These are phyloP conservation scores for Naumovozyma baii DNA, from an alignment of 805 yeast species.

Conservation along the genomic window DNA sequence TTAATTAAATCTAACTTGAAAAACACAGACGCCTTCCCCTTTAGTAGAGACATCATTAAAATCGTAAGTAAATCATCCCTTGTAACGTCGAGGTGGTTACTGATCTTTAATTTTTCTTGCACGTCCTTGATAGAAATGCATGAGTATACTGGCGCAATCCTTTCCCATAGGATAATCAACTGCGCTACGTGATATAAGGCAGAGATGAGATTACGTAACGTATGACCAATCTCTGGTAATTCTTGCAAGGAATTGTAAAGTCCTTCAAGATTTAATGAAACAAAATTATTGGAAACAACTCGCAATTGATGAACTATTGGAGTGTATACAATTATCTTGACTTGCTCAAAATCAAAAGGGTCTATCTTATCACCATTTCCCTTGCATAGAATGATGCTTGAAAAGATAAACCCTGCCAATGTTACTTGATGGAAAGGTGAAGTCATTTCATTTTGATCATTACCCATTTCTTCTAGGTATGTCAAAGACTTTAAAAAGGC, in stretches of 20 bases:
- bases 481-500: slow-evolving; percentile 15
- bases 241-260: slow-evolving; percentile 9
- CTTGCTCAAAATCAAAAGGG: slow-evolving; percentile 27
- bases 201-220: slow-evolving; percentile 9
- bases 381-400: slow-evolving; percentile 15
- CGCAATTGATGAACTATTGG: slow-evolving; percentile 9
- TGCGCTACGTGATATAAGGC: slow-evolving; percentile 12
- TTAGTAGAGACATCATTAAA: slow-evolving; percentile 23
- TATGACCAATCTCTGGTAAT: slow-evolving; percentile 5
- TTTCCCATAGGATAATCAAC: slow-evolving; percentile 19
- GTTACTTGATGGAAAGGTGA: slow-evolving; percentile 16
- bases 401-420: slow-evolving; percentile 17
- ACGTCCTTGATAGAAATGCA: slow-evolving; percentile 23
- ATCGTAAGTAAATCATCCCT: slow-evolving; percentile 22
- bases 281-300: slow-evolving; percentile 11
- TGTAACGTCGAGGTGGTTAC: slow-evolving; percentile 4
- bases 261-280: slow-evolving; percentile 7
- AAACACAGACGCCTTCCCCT: slow-evolving; percentile 18
- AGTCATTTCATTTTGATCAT: slow-evolving; percentile 6
- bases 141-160: slow-evolving; percentile 22
- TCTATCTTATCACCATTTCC: slow-evolving; percentile 10
- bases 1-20: slow-evolving; percentile 24
- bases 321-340: slow-evolving; percentile 12
- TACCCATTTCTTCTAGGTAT: slow-evolving; percentile 14
- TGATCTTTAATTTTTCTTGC: slow-evolving; percentile 10